Evolutionary conservation across 768 basidiomycete genomes (phyloP), one percentile per base, ranked within the genome.

Genomic region (Lentinula sp.): DNA sequence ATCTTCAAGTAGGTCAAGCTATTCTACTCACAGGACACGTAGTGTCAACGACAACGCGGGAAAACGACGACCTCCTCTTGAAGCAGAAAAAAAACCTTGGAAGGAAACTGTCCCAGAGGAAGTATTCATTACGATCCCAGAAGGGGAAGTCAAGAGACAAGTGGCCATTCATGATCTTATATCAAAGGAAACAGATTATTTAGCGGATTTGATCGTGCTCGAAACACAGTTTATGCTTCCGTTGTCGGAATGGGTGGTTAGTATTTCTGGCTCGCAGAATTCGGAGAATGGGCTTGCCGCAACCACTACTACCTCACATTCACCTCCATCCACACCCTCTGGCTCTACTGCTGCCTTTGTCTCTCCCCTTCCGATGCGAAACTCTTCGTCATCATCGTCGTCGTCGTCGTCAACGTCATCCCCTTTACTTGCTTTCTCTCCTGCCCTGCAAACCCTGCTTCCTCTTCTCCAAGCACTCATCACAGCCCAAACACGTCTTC

Each of bases 161-260:
- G 20, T 41, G 35, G 53, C 12, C 4, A 54, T 54, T 33, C 87
- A 90, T 69, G 93, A 93, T 68, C 82, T 95, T 41, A 91, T 98
- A 64, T 80, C 81, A 64, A 88, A 91, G 66, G 96, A 98, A 70
- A 86, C 93, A 64, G 88, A 92, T 67, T 97, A 96, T 69, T 75
- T 93, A 45, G 85, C 87, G 60, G 95, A 98, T 68, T 80, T 99
- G 12, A 88, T 92, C 61, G 79, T 87, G 1, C 82, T 97, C 46
- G 92, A 96, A 69, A 77, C 81, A 15, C 85, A 89, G 49, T 78
- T 80, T 60, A 76, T 79, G 61, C 76, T 79, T 32, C 83, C 82
- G 3, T 41, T 54, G n/a, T 20, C 37, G 18, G 53, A 54, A 18
- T 54, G 53, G 53, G 52, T 32, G 23, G 20, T 32, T 77, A 84